Evolutionary conservation across 1,139 yeast genomes (phyloP), one percentile per base, ranked within the genome.

Genomic region (Magnusiomyces paraingens): DNA sequence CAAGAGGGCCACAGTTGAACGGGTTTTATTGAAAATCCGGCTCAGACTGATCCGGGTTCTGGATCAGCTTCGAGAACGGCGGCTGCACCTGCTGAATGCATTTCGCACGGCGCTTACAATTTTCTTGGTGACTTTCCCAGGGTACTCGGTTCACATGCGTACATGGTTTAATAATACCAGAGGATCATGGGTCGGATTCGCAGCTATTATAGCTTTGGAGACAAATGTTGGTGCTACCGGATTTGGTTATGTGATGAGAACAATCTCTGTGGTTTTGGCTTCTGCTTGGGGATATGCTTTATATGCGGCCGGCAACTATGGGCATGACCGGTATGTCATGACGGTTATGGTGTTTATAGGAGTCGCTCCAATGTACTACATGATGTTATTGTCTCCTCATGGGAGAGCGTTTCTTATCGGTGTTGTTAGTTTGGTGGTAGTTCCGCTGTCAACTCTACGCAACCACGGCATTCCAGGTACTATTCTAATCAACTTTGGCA

Each of bases 131-230:
- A 72, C 79, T 0, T 76, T 77, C 56, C 81, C 81, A 0, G 78
- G 76, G 71, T 78, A 74, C 59, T 66, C 73, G 15, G 77, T 78
- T 0, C 69, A 70, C 44, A 61, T 74, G 49, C 67, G 80, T 51
- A 62, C 65, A 14, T 78, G 81, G 81, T 78, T 75, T 57, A 65
- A 64, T 10, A 68, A 71, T 36, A 68, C 73, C 36, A 69, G 76
- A 55, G 82, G 81, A 47, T 66, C 76, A 1, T 78, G 82, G 82
- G 72, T 76, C 11, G 81, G 81, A 26, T 78, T 78, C 66, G 78
- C 76, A 6, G 77, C 80, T 54, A 74, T 75, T 48, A 61, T 78
- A 49, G 77, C 76, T 18, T 56, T 77, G 21, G 82, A 78, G 57
- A 77, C 79, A 0, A 75, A 78, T 6, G 73, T 78, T 18, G 82